Base-by-base conservation (phyloP, 2,329 filamentous ascomycete species). In the Boeremia lycopersici region DNA sequence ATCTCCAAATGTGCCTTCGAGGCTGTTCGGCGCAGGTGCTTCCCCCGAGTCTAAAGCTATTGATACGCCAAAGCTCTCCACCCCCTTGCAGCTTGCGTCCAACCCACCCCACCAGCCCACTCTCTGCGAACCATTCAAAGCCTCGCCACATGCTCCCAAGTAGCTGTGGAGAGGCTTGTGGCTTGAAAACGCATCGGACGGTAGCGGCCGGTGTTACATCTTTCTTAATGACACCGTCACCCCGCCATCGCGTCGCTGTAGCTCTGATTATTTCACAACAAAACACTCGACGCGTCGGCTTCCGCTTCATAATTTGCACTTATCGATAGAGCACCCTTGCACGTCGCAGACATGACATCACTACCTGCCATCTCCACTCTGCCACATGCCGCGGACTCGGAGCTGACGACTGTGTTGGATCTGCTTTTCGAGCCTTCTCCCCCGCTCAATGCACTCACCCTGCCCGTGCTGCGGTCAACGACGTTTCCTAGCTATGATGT, bases 351-450 rank as follows among this genome's bases (percentile, higher is more conserved):
- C 19, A 74, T 72, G 64, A 55, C 67, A 49, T 66, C 69, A 38
- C 81, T 95, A 6, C 89, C 89, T 11, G 71, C 81, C 26, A 79
- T 88, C 65, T 71, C 78, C 40, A 76, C 77, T 12, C 78, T 96
- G 34, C 77, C 81, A 25, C 76, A 77, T 41, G 82, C 88, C 43
- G 71, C 86, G 15, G 80, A 84, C 28, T 67, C 79, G 26, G 77
- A 82, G 17, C 82, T 89, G 51, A 81, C 79, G 33, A 69, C 75
- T 4, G 78, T 87, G 44, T 84, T 96, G 43, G 90, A 96, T 76
- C 81, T 87, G 3, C 86, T 96, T 55, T 96, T 97, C 75, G 93
- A 97, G 73, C 90, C 90, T 13, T 92, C 88, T 48, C 79, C 83
- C 0, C 84, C 87, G 45, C 85, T 97, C 1, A 91, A 93, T 74